Evolutionary conservation across 2,329 filamentous ascomycete genomes (phyloP), one percentile per base, ranked within the genome.

Genomic region (Nemania abortiva): DNA sequence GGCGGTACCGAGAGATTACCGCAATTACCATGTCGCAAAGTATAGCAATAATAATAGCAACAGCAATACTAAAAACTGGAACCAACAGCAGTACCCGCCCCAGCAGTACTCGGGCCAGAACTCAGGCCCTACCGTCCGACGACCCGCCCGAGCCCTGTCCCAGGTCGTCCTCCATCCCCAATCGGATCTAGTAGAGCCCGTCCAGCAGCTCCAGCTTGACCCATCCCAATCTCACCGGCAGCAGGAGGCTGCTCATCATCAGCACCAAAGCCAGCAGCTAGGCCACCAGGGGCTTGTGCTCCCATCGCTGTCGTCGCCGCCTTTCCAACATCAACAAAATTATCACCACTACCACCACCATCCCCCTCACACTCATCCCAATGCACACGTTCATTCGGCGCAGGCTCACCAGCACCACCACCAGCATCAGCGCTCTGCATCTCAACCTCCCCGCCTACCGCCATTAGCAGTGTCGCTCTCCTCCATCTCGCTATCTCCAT

Each of bases 391-490:
- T 50, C 56, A 60, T 27, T 24, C 31, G 27, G 3, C 58, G 27
- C 53, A 54, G 13, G 18, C 45, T 49, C 58, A 9, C 7, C 49
- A 27, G 11, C 49, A 52, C 7, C 47, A 50, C 3, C 22, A 57
- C 47, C 55, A 66, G 31, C 55, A 42, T 53, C 57, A 59, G 27
- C 57, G 56, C 53, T 15, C 49, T 22, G 22, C 70, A 10, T 66
- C 69, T 24, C 65, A 68, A n/a, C 71, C 70, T 50, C 72, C 72
- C 54, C 72, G 66, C 49, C 45, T 73, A n/a, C 72, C 65, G 22
- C 71, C 70, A 22, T 57, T 73, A 29, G 56, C 68, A 31, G 57
- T 61, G 53, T 63, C 66, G 11, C 52, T 69, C 34, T 37, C 68
- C 15, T 47, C 66, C 39, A 66, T 73, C 52, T 61, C 63, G 7